Base-by-base conservation (phyloP, 2,329 filamentous ascomycete genomes). In the Ophiostoma sp. region DNA sequence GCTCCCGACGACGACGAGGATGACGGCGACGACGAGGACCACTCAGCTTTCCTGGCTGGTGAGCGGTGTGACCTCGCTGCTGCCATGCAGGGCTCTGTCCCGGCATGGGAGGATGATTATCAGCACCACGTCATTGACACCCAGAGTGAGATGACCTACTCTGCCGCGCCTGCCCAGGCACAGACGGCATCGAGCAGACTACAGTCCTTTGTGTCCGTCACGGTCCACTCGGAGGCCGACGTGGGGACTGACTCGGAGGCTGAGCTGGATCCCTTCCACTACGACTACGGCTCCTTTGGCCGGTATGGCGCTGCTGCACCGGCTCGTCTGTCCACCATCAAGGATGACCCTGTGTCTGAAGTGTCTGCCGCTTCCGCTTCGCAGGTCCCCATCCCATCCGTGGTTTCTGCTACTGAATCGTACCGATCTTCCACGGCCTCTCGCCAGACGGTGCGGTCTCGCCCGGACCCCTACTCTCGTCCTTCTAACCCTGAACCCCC, bases 71-170 rank as follows among this genome's bases (percentile, higher is more conserved):
- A 54, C 1, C 65, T 31, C 23, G 27, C 57, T 27, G 27, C 57
- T 35, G 17, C 13, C 36, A 35, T 15, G 27, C 27, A 20, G n/a
- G 57, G 52, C 39, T 33, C 64, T 39, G 15, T 27, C 1, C 65
- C 68, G 1, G 23, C 44, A 1, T 70, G 70, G 68, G 70, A 72
- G 62, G 70, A 68, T 7, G 68, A 69, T 27, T 72, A 72, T 66
- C 62, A 57, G 15, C 70, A 54, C 33, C 52, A 71, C 35, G 39
- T 71, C n/a, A 36, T 70, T n/a, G 57, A 72, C n/a, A 70, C 68
- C 39, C 23, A 65, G 62, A 65, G 35, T 35, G 62, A 60, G 41
- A 33, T 68, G 44, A 54, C 36, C 5, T 31, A 67, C 62, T 11
- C 23, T 20, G 44, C 62, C 4, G 27, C 7, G 35, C 62, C 13